These are phyloP conservation scores for Furcasterigmium furcatum DNA, from an alignment of 2,329 filamentous ascomycete species.

Conservation along the genomic window DNA sequence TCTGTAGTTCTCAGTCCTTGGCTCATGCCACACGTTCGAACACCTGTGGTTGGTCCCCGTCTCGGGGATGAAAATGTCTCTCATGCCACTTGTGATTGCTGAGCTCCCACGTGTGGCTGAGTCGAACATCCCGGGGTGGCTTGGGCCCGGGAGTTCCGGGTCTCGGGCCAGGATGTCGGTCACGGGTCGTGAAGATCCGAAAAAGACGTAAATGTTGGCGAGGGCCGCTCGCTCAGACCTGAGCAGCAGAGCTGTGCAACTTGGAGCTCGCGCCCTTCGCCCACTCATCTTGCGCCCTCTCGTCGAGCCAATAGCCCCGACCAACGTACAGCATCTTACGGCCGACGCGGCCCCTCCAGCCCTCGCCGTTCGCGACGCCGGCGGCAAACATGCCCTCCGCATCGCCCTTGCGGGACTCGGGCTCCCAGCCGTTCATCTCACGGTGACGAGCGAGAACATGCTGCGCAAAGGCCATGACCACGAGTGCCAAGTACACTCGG, in stretches of 20 bases:
- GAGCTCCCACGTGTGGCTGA: background rate
- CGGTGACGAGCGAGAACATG: constrained; percentile 57
- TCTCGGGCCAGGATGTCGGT: background rate
- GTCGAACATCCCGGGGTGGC: background rate
- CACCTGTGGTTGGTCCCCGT: background rate
- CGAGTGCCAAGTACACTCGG: constrained; percentile 77
- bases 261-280: constrained; percentile 54
- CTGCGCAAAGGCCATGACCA: constrained; percentile 81
- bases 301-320: constrained; percentile 77
- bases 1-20: no score
- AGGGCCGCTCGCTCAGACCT: background rate
- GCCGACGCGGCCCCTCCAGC: constrained; percentile 77
- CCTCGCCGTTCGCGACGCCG: constrained; percentile 70
- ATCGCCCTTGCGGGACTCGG: constrained; percentile 28
- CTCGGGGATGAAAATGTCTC: no score
- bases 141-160: background rate
- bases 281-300: constrained; percentile 66
- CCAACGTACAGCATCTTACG: constrained; percentile 73
- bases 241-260: constrained; percentile 7
- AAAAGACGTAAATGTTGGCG: background rate
- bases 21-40: no score
- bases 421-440: constrained; percentile 9
- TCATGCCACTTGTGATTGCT: background rate
- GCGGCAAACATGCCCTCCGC: constrained; percentile 61
- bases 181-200: background rate